Conservation (phyloP, 1,139 yeast genomes). For the Protomyces pachydermus region DNA sequence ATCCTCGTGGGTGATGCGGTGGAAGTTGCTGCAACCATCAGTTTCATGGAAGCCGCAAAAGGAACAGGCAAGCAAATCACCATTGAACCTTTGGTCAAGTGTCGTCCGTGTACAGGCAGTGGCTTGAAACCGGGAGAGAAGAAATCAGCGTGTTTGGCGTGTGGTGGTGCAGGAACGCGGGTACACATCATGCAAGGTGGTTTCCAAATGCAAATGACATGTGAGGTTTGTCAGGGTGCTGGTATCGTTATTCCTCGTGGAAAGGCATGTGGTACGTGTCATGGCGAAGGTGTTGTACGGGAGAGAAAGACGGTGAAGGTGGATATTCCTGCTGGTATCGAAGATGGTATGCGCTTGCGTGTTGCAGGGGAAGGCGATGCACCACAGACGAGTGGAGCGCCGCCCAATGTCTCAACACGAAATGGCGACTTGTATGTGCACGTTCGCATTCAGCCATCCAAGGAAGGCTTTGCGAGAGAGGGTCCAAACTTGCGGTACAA, state of each 20-base stretch:
- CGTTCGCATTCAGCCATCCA: constrained; percentile 70
- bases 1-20: constrained; percentile 77
- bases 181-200: constrained; percentile 86
- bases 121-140: constrained; percentile 76
- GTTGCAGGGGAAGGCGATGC: constrained; percentile 89
- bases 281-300: constrained; percentile 80
- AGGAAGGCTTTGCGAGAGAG: constrained; percentile 55
- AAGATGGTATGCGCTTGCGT: constrained; percentile 79
- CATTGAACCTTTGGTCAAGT: constrained; percentile 70
- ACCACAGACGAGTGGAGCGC: constrained; percentile 65
- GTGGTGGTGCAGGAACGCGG: constrained; percentile 91
- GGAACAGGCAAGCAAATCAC: constrained; percentile 64
- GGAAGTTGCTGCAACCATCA: constrained; percentile 64
- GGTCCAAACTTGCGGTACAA: constrained; percentile 60
- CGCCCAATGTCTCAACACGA: constrained; percentile 35
- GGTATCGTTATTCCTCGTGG: constrained; percentile 69
- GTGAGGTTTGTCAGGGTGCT: constrained; percentile 79
- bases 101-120: constrained; percentile 74
- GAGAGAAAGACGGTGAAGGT: constrained; percentile 64
- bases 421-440: constrained; percentile 80
- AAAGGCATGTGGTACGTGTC: constrained; percentile 75
- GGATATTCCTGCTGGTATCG: constrained; percentile 83
- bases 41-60: constrained; percentile 81
- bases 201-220: constrained; percentile 93
- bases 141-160: constrained; percentile 73